A percentile compares a stretch with the other conserved stretches of the same genome.
Evolutionary conservation across 768 basidiomycete genomes (phyloP).

Genomic region (Leccinum uliginosum): DNA sequence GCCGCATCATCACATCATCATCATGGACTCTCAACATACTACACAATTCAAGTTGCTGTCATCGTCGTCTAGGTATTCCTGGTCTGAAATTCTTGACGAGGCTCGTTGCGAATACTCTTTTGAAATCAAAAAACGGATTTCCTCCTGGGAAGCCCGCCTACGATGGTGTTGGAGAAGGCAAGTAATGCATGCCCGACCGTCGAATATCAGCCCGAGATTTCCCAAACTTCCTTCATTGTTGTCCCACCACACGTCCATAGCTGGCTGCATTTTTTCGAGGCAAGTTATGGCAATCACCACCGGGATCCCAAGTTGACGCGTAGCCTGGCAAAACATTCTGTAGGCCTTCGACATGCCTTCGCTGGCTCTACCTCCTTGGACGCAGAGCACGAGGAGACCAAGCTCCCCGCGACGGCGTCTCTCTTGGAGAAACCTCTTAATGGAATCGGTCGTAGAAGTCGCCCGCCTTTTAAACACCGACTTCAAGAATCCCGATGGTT

Average conservation of each 20-base stretch:
- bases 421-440: slow-evolving; percentile 32
- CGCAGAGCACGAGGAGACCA: slow-evolving; percentile 22
- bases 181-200: slow-evolving; percentile 29
- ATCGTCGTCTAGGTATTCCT: slow-evolving; percentile 4
- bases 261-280: slow-evolving; percentile 29
- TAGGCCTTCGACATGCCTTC: slow-evolving; percentile 15
- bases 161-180: slow-evolving; percentile 15
- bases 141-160: slow-evolving; percentile 15
- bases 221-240: slow-evolving; percentile 19
- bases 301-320: slow-evolving; percentile 32
- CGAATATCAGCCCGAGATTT: slow-evolving; percentile 19
- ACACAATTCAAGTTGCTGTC: too few relatives aligned
- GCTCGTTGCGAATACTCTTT: slow-evolving; percentile 2
- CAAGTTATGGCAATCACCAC: slow-evolving; percentile 36
- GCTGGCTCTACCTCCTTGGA: slow-evolving; percentile 16
- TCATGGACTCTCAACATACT: slow-evolving; percentile 15
- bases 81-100: neutral
- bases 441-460: neutral
- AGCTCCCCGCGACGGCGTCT: slow-evolving; percentile 20
- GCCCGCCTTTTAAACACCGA: slow-evolving; percentile 7
- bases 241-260: slow-evolving; percentile 34
- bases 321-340: slow-evolving; percentile 26
- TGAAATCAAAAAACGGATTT: slow-evolving; percentile 12
- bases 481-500: neutral
- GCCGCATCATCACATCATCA: too few relatives aligned